Percentiles rank a stretch among this genome's conserved stretches.
Conservation (phyloP, 352 stramenopile genomes). For the Pythium angustatum region DNA sequence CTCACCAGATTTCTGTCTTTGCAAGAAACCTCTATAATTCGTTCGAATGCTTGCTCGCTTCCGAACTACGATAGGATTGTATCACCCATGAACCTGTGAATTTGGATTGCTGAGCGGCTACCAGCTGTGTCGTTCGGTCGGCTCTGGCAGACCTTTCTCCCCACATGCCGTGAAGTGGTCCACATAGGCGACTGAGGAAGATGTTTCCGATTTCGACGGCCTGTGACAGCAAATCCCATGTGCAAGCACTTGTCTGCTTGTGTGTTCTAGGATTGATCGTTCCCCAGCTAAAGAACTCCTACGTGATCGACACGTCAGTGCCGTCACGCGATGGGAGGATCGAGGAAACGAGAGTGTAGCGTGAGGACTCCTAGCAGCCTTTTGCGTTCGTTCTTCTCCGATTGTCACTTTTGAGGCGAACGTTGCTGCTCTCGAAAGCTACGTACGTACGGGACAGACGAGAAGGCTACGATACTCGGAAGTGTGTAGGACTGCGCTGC, state of each 20-base stretch:
- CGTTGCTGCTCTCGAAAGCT: not conserved
- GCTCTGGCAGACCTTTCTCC: not conserved
- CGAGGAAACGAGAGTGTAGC: not conserved
- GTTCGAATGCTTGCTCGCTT: not conserved
- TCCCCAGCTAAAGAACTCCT: too few relatives aligned
- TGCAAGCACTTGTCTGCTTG: not conserved
- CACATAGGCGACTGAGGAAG: too few relatives aligned
- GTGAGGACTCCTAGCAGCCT: not conserved
- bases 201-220: too few relatives aligned
- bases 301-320: not conserved
- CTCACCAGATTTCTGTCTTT: not conserved
- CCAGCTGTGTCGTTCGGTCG: not conserved
- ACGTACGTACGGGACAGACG: too few relatives aligned
- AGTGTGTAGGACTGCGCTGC: too few relatives aligned
- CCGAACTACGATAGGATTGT: not conserved
- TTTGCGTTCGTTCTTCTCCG: too few relatives aligned
- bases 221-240: not conserved
- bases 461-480: too few relatives aligned
- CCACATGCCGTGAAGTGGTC: not conserved
- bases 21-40: not conserved
- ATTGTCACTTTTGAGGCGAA: too few relatives aligned
- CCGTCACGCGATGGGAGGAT: slow-evolving; percentile 12
- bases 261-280: not conserved
- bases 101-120: not conserved
- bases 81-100: not conserved